Base-by-base conservation (phyloP, 768 basidiomycete genomes). In the Serendipita indica region DNA sequence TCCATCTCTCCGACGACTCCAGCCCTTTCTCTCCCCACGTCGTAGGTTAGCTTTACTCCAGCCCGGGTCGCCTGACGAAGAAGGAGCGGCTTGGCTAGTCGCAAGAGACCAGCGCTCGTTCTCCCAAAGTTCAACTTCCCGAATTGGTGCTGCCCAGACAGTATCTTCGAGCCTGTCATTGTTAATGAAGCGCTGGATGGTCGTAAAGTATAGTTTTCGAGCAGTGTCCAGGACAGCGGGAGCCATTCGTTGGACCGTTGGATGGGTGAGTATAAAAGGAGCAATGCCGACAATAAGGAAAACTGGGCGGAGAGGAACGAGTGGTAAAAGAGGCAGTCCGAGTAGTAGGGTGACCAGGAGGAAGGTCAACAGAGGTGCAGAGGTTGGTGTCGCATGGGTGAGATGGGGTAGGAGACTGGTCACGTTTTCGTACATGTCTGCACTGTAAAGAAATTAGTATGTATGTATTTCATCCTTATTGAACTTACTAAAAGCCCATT, bases 41-140 rank as follows among this genome's bases (percentile, higher is more conserved):
- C 67, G 69, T 41, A 77, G 63, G 57, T 70, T 65, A 7, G 60
- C 30, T 62, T 75, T 76, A 60, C 66, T 67, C 75, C 75, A 77
- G 3, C 67, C 60, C 3, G 58, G 58, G 27, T 67, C 59, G 49
- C n/a, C 12, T 67, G 67, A 2, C 62, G 67, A 32, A 58, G 61
- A 2, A n/a, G n/a, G n/a, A 14, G 25, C 33, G 22, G 60, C 62
- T 25, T 62, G 57, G 1, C 62, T 62, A 57, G 58, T 57, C 59
- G 61, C 32, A 32, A 69, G 67, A 33, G 68, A 66, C 71, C 77
- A 82, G 16, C 88, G 74, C 66, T 89, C 85, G 69, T 89, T 90
- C 72, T 90, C 88, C 73, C 79, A 89, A 22, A 89, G 66, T 67
- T 86, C 84, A 14, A 89, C 84, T 33, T 81, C 77, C 3, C 78